Evolutionary conservation across 192 early-diverging fungal genomes (phyloP).

Genomic region (Coemansia sp.): DNA sequence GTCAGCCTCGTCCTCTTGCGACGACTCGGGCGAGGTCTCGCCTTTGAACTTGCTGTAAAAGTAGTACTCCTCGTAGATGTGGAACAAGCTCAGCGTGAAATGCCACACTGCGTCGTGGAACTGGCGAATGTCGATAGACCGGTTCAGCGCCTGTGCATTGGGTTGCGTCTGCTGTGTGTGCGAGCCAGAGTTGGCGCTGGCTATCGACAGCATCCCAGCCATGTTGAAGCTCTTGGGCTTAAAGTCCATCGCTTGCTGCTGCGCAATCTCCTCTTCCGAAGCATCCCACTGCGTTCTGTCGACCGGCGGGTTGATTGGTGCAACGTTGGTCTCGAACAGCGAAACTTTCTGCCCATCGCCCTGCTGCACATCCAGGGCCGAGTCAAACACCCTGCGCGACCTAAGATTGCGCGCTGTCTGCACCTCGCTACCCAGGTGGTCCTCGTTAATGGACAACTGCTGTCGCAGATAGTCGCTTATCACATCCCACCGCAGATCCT

Average conservation of each 20-base stretch:
- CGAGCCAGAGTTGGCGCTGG: not conserved
- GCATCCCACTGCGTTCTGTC: constrained; percentile 27
- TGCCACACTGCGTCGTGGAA: constrained; percentile 54
- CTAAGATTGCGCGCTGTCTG: constrained; percentile 26
- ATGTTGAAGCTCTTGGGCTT: constrained; percentile 34
- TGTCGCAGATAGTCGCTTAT: constrained; percentile 39
- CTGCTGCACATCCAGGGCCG: not conserved
- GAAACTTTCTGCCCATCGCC: not conserved
- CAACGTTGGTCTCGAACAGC: not conserved
- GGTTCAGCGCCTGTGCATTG: not conserved
- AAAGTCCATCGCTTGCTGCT: constrained; percentile 1
- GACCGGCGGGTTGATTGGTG: constrained; percentile 20
- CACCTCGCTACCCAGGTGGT: constrained; percentile 35
- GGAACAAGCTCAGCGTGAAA: constrained; percentile 48
- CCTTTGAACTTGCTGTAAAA: constrained; percentile 46
- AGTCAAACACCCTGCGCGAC: not conserved
- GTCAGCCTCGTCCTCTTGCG: constrained; percentile 10
- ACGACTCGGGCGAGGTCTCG: constrained; percentile 31
- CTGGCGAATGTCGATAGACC: constrained; percentile 28
- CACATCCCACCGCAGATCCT: constrained; percentile 47
- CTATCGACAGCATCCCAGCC: constrained; percentile 21
- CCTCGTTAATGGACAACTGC: constrained; percentile 37
- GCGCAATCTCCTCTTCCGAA: constrained; percentile 13
- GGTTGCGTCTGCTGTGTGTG: not conserved
- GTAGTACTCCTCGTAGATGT: constrained; percentile 52